Evolutionary conservation across 1,284 basidiomycete species (phyloP), one percentile per base, ranked within the genome.

Genomic region (Anthracocystis walkeri): DNA sequence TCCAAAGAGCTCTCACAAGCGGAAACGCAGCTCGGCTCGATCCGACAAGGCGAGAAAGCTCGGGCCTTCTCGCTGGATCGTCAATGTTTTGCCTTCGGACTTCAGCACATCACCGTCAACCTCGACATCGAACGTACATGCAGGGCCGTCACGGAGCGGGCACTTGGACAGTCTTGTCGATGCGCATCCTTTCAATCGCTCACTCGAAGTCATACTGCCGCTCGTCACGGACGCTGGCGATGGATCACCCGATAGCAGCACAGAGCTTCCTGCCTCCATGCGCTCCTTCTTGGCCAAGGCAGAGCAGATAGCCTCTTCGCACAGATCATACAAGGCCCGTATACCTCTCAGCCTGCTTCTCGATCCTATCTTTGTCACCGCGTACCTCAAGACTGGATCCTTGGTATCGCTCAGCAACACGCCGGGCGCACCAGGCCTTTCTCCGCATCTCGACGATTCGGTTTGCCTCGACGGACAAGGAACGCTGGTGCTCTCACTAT

Each of bases 1-100:
- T n/a, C 55, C 63, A 10, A 78, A 66, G 59, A 82, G 80, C 64
- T 75, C 81, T 20, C 82, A 83, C 74, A 83, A 83, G 74, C 73
- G 82, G 7, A 81, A 75, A 46, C 74, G 82, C 44, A 80, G 79
- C 57, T 79, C 82, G 27, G 63, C 73, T 44, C 72, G 82, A 16
- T 75, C 81, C 16, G 81, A 83, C 59, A 66, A 62, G 31, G 59
- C 65, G 16, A 67, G 79, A 33, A 77, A 71, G 31, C 50, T 61
- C 16, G 66, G 65, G 1, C 65, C 58, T 14, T 38, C 67, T 4
- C 27, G 72, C 42, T 75, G 77, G 74, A 72, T 67, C 31, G 61
- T 65, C 53, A 69, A 72, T 23, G 33, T 75, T 3, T 50, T 75
- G 7, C 57, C 65, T 20, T 27, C 50, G 27, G 23, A 40, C 27